Base-by-base conservation (phyloP, 2,329 filamentous ascomycete genomes). In the Harringtonia lauricola region DNA sequence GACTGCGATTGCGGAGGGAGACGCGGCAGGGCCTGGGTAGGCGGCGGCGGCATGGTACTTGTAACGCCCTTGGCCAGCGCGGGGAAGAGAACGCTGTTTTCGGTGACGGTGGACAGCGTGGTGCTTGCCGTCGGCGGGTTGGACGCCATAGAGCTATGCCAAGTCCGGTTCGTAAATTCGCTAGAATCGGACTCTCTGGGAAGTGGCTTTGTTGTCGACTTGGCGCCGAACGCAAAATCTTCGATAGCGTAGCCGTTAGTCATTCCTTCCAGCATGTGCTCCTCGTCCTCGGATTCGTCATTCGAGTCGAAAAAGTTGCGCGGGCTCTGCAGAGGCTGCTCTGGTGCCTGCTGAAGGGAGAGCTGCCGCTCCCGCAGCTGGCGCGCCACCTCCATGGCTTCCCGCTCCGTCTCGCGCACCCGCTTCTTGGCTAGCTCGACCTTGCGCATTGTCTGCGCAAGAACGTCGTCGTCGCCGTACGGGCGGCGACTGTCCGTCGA, bases 211-310 rank as follows among this genome's bases (percentile, higher is more conserved):
- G 21, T 22, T 9, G 26, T 9, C 7, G 15, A 14, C 4, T 74
- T 74, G 53, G 79, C 74, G 29, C 79, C 81, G 56, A 89, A 84
- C 46, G 86, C 74, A 56, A 94, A 94, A 45, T 89, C 83, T 44
- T 90, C 86, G 55, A 92, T 79, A 43, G 81, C 76, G 59, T 88
- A 90, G 42, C 84, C 86, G 50, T 76, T 79, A 0, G 86, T 88
- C 74, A 96, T 87, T 59, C 95, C 87, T 49, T 95, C 90, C 39
- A 95, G 62, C 42, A 88, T 72, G 29, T 81, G 73, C 57, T 89
- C 84, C 57, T 89, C 85, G 44, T 88, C 81, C 3, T 79, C 78
- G 0, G 76, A 79, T 26, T 79, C 78, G 47, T 74, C 70, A 10
- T 75, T 79, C 18, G 42, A 41, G 51, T 83, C 48, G n/a, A 49